Conservation (phyloP, 2,329 filamentous ascomycete species). For the Colletotrichum sp. region DNA sequence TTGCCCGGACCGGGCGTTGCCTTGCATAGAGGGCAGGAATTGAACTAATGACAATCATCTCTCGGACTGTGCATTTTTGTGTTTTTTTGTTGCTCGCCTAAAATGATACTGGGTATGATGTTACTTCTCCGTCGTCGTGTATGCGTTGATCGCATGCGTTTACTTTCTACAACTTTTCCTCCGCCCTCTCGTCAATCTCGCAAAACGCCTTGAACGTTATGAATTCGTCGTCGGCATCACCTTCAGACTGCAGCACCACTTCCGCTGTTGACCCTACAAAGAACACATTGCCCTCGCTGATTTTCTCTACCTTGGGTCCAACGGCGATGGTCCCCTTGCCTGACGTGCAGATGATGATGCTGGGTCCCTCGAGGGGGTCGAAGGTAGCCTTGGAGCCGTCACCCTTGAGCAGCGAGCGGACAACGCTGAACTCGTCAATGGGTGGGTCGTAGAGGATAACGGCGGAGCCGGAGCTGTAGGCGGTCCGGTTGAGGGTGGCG, state of each 20-base stretch:
- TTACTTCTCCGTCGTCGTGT: background rate
- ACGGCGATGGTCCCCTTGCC: constrained; percentile 86
- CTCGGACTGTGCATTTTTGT: background rate
- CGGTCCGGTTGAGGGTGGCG: constrained; percentile 78
- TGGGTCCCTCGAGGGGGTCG: constrained; percentile 85
- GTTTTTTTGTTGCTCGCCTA: background rate
- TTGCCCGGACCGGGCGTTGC: background rate
- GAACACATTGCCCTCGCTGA: constrained; percentile 76
- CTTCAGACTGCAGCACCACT: constrained; percentile 74
- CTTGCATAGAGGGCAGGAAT: background rate
- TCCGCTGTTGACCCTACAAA: constrained; percentile 91
- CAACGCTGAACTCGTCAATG: constrained; percentile 94
- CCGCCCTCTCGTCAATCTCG: constrained; percentile 66
- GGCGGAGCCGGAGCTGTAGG: constrained; percentile 78
- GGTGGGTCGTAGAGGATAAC: constrained; percentile 88
- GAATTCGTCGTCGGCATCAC: constrained; percentile 70
- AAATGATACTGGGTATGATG: constrained; percentile 13
- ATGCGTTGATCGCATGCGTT: background rate
- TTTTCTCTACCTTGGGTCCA: constrained; percentile 78
- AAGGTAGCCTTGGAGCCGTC: constrained; percentile 85
- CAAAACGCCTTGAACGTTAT: constrained; percentile 95
- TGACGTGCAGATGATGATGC: constrained; percentile 88
- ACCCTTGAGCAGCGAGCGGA: constrained; percentile 76
- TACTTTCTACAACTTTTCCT: constrained; percentile 31
- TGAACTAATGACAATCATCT: background rate